phyloP scores from a whole-genome alignment of 2,329 filamentous ascomycete genomes.

The Fusarium staphyleae region DNA sequence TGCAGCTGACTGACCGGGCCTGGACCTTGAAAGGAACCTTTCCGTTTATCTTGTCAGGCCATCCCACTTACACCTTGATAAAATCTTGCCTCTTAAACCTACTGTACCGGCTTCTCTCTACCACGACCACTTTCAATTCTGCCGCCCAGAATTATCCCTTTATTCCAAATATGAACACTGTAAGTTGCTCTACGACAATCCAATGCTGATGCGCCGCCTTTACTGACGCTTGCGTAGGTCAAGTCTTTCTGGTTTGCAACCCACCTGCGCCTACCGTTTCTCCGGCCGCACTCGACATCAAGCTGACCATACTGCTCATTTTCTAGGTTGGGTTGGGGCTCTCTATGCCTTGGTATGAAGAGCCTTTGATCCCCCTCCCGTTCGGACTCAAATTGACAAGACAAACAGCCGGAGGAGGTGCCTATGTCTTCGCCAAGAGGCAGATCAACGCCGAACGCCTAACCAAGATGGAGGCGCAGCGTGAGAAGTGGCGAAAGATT shows the following conservation, averaged over 20 bases:
- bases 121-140: constrained; percentile 12
- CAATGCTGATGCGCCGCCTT: constrained; percentile 9
- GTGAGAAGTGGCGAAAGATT: constrained; percentile 67
- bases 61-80: constrained; percentile 41
- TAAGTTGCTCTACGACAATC: constrained; percentile 44
- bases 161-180: constrained; percentile 60
- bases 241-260: constrained; percentile 69
- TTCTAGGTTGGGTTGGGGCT: constrained; percentile 86
- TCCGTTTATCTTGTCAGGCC: constrained; percentile 39
- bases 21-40: constrained; percentile 30
- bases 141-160: neutral
- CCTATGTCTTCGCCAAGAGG: constrained; percentile 95
- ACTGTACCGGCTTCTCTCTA: constrained; percentile 17
- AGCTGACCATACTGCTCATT: constrained; percentile 10
- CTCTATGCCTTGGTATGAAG: constrained; percentile 78
- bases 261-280: constrained; percentile 10
- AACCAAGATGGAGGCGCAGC: constrained; percentile 71
- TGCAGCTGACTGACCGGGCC: constrained; percentile 32
- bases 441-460: constrained; percentile 91
- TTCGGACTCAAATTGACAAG: constrained; percentile 24
- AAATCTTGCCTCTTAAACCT: constrained; percentile 37
- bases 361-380: neutral
- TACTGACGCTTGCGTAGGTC: constrained; percentile 52
- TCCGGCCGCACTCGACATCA: constrained; percentile 6
- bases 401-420: constrained; percentile 77